Evolutionary conservation across 805 yeast genomes (phyloP), one percentile per base, ranked within the genome.

Genomic region (Vanderwaltozyma yarrowii): DNA sequence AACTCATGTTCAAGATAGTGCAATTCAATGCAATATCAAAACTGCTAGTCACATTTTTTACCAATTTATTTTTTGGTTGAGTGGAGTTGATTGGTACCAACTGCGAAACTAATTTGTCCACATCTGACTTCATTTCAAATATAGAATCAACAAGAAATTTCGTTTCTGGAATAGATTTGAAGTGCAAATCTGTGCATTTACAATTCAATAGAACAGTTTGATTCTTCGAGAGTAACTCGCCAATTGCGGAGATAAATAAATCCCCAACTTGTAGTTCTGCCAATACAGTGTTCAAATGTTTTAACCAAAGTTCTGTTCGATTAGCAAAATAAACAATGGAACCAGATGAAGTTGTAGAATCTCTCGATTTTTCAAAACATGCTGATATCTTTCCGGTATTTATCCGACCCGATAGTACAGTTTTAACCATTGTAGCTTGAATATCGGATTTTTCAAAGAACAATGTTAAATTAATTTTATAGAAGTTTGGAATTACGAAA

Each of bases 371-470:
- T 29, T 51, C 58, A 31, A 42, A 38, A 15, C 49, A 30, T 28
- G 46, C 15, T 31, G 56, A 49, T 7, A 45, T 23, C 21, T 47
- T 52, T 12, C 51, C 54, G 6, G 37, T 40, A 6, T 33, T 23
- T 4, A 54, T 39, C 9, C 40, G 37, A 14, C 36, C 41, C 10
- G 44, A 37, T 1, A 54, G 26, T 10, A 42, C 40, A 2, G 51
- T 48, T 5, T 46, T 27, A 12, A 45, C 47, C 14, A 49, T 33
- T 9, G 38, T 43, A 14, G 49, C 35, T 27, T 41, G 45, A 14
- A 53, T 20, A 16, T 52, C 58, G 35, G 51, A 40, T 14, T 40
- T 41, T 14, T 51, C 51, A 30, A 53, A 47, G 12, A 51, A 27
- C 1, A 54, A 18, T 0, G 47, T 40, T 5, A 40, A 20, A 36